Percentiles rank a stretch among this genome's conserved stretches.
Conservation (phyloP, 2,329 filamentous ascomycete genomes). For the Penicillium vulpinum region DNA sequence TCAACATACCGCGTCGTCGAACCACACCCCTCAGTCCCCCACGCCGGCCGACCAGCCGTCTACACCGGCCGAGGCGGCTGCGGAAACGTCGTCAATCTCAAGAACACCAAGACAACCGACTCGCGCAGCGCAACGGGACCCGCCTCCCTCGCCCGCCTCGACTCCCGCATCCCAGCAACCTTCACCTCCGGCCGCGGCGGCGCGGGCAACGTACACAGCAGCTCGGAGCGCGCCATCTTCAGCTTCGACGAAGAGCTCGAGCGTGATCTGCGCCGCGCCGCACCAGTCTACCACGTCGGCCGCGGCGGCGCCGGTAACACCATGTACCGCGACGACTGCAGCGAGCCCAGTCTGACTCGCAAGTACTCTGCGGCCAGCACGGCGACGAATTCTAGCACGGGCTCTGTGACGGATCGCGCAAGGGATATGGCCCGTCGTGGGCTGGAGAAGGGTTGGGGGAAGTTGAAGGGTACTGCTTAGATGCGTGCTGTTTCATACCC, state of each 20-base stretch:
- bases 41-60: conserved; percentile 49
- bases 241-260: conserved; percentile 67
- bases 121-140: conserved; percentile 45
- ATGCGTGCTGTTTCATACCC: no score
- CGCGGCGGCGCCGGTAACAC: conserved; percentile 62
- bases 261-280: conserved; percentile 55
- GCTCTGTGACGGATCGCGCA: conserved; percentile 36
- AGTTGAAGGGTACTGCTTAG: conserved; percentile 40
- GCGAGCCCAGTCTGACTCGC: conserved; percentile 32
- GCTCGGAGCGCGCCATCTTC: conserved; percentile 61
- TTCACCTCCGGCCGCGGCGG: conserved; percentile 55
- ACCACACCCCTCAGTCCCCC: conserved; percentile 60
- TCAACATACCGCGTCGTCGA: conserved; percentile 59
- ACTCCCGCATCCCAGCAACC: conserved; percentile 42
- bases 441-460: conserved; percentile 44
- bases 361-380: conserved; percentile 40
- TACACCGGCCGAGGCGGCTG: conserved; percentile 59
- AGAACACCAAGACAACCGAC: conserved; percentile 53
- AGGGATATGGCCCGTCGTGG: conserved; percentile 38
- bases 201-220: conserved; percentile 56
- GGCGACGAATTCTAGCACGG: conserved; percentile 37
- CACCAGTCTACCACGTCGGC: conserved; percentile 65
- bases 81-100: conserved; percentile 58
- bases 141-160: conserved; percentile 54
- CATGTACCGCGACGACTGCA: conserved; percentile 32